Base-by-base conservation (phyloP, 2,329 filamentous ascomycete genomes). In the Fusarium brachygibbosum region DNA sequence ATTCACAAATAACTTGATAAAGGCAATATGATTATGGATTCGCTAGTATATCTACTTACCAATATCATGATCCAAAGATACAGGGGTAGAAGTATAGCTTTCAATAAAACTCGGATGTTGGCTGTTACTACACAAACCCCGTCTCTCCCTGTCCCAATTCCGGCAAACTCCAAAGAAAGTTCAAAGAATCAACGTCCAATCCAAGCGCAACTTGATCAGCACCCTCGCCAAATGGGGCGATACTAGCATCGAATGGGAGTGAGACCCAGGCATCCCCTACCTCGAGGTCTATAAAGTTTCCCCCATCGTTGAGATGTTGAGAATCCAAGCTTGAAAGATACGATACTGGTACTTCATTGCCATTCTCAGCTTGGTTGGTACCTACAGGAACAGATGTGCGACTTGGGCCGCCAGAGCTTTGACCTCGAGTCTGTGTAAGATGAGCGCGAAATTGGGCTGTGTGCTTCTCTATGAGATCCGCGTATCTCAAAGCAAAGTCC, bases 401-500 rank as follows among this genome's bases (percentile, higher is more conserved):
- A 3, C 38, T 40, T 3, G 52, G 51, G 4, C 58, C 25, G 11
- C 41, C 14, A 16, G 45, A 35, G 1, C 19, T 9, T 4, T 44
- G 31, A 1, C 46, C 31, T 13, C 62, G 4, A 1, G 28, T 6
- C 6, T 41, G 37, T 3, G 57, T 68, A 11, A 68, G 62, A 19
- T 68, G 62, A 5, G 51, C 57, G 2, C 64, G 50, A 41, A 72
- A 72, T 16, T 68, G 68, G 19, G 63, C 49, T 0, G 63, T 62
- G 37, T 74, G 72, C 23, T 68, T 72, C 21, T 72, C 72, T 11
- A 74, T 59, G 11, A 74, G 61, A 13, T 71, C 49, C 0, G 69
- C 72, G 32, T 74, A 74, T 37, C 71, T 58, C 29, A 74, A 40
- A 0, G 71, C 59, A 52, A 74, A 74, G 14, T 74, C 72, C 72